Evolutionary conservation across 1,139 yeast species (phyloP).

Genomic region (Suhomyces atakaporum): DNA sequence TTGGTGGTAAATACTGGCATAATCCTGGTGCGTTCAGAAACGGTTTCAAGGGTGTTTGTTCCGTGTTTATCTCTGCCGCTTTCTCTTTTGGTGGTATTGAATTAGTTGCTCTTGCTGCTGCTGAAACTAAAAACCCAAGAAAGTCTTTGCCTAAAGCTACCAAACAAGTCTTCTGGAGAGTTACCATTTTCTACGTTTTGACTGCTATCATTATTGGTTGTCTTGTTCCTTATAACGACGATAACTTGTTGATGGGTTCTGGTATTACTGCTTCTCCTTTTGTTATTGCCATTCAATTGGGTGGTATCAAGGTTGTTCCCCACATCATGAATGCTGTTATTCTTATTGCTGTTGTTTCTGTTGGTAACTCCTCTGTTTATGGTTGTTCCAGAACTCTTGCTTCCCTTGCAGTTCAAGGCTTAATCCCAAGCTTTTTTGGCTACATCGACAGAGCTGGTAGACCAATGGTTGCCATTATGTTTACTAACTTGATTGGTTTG

Average conservation of each 20-base stretch:
- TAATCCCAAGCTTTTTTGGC: constrained; percentile 46
- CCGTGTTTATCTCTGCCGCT: constrained; percentile 26
- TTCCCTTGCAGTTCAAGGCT: constrained; percentile 54
- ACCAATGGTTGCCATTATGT: constrained; percentile 53
- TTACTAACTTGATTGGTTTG: constrained; percentile 56
- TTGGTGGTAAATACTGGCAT: constrained; percentile 28
- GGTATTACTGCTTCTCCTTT: constrained; percentile 42
- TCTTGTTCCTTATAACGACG: constrained; percentile 44
- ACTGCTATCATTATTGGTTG: constrained; percentile 50
- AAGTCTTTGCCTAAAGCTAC: constrained; percentile 26
- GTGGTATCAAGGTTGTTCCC: constrained; percentile 44
- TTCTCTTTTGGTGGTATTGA: constrained; percentile 28
- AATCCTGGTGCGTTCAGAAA: constrained; percentile 25
- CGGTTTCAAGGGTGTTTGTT: constrained; percentile 26
- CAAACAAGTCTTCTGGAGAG: constrained; percentile 27
- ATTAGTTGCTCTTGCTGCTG: constrained; percentile 27
- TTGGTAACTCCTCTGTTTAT: constrained; percentile 58
- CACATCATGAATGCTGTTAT: constrained; percentile 58
- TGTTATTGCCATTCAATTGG: constrained; percentile 42
- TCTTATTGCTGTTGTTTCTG: constrained; percentile 51
- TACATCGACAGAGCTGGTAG: constrained; percentile 60
- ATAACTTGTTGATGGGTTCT: constrained; percentile 35
- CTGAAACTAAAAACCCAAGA: constrained; percentile 25
- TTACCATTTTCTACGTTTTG: constrained; percentile 28
- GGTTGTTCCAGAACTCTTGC: constrained; percentile 58